Conservation (phyloP, 192 early-diverging fungal species). For the Coemansia sp. region DNA sequence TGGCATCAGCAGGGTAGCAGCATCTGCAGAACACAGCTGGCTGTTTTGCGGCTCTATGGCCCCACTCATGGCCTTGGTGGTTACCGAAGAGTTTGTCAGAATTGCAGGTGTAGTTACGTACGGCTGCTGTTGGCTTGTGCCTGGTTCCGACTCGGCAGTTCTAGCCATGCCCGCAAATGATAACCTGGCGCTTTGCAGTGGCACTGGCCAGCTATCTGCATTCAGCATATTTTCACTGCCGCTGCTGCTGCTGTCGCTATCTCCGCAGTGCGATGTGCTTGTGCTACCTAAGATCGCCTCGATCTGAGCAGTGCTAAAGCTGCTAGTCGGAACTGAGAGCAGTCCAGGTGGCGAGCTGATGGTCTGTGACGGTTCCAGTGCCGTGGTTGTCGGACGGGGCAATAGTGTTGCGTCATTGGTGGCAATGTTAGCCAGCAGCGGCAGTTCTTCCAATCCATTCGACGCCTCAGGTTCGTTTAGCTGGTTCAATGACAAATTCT, state of each 20-base stretch:
- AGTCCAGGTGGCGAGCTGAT: too few species aligned
- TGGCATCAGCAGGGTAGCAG: slow-evolving; percentile 1
- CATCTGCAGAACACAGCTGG: background rate
- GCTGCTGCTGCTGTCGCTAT: slow-evolving; percentile 16
- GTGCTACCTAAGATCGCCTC: slow-evolving; percentile 14
- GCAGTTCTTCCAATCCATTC: background rate
- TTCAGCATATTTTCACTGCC: slow-evolving; percentile 14
- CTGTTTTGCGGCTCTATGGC: slow-evolving; percentile 16
- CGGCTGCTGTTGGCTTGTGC: background rate
- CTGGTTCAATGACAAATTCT: background rate
- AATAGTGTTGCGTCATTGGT: background rate
- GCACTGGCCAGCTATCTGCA: slow-evolving; percentile 3
- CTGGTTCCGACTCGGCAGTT: background rate
- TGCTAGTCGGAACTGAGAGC: too few species aligned
- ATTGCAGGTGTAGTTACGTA: slow-evolving; percentile 21
- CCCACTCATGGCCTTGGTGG: slow-evolving; percentile 43
- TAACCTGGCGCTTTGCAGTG: background rate
- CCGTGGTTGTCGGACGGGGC: background rate
- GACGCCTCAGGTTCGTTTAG: background rate
- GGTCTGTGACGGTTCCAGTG: background rate
- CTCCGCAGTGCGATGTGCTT: background rate
- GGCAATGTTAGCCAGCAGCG: background rate
- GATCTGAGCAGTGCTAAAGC: slow-evolving; percentile 11
- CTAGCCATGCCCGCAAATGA: slow-evolving; percentile 1
- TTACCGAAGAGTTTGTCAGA: slow-evolving; percentile 29